Base-by-base conservation (phyloP, 257 asterid genomes). In the Petunia secreta region DNA sequence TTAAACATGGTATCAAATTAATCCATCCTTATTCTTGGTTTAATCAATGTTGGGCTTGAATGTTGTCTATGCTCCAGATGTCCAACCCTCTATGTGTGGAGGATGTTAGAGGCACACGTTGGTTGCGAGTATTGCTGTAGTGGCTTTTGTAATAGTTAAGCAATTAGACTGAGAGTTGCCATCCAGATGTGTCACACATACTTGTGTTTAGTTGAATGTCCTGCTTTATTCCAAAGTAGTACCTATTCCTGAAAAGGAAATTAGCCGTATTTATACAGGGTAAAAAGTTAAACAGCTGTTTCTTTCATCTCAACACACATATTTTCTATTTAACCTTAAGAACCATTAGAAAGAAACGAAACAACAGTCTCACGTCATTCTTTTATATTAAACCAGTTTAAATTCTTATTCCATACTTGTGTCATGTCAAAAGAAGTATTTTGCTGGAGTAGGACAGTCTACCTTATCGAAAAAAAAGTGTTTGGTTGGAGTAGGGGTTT, bases 331-430 rank as follows among this genome's bases (percentile, higher is more conserved):
- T 50, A 3, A 71, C 62, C 62, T 48, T 50, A 48, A 71, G 46
- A 71, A 34, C 59, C 62, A 48, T 10, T 5, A 48, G 2, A 4
- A 68, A 68, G n/a, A 69, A 11, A 40, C 50, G 11, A 25, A 36
- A 6, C 57, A 52, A 52, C 3, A 50, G 1, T 73, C 46, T 50
- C 46, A 11, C 1, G 36, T 50, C 44, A 10, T 71, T 71, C 16
- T 25, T 71, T 34, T 73, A 73, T 52, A 71, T 34, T 71, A 71
- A 15, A 50, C 11, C 44, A 11, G 63, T 50, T 73, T 52, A 50
- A 36, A 73, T 73, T 73, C 78, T 50, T 9, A 73, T 36, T 73
- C 78, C 50, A 36, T 73, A 50, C 63, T 73, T 50, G 46, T 50
- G 44, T 73, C 78, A 73, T 73, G 59, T 50, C 46, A 38, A 73